Percentiles rank a stretch among this genome's conserved stretches.
Conservation (phyloP, 805 yeast species). For the Hanseniaspora nectarophila region DNA sequence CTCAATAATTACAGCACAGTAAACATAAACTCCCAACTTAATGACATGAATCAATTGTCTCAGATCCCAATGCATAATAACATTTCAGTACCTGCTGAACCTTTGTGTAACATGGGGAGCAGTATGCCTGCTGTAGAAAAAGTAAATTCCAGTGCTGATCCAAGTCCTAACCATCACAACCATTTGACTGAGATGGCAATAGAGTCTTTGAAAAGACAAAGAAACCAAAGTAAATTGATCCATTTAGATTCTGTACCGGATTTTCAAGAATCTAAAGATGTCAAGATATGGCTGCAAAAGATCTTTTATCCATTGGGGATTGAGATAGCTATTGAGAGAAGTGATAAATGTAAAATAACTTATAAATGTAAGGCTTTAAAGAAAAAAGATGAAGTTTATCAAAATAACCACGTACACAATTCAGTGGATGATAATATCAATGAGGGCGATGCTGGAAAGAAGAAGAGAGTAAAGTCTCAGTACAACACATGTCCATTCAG, state of each 20-base stretch:
- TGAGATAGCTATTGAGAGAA: slow-evolving; percentile 48
- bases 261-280: slow-evolving; percentile 36
- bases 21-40: not conserved
- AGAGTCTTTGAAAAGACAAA: slow-evolving; percentile 19
- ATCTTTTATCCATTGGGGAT: slow-evolving; percentile 40
- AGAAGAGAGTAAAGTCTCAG: slow-evolving; percentile 26
- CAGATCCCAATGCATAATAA: not conserved
- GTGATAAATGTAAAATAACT: slow-evolving; percentile 48
- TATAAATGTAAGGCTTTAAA: slow-evolving; percentile 45
- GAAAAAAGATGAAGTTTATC: slow-evolving; percentile 14
- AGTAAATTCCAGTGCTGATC: not conserved
- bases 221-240: slow-evolving; percentile 27
- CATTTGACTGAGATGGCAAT: slow-evolving; percentile 18
- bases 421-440: not conserved
- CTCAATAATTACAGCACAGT: not conserved
- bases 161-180: slow-evolving; percentile 11
- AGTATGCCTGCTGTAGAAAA: not conserved
- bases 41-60: not conserved
- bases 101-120: not conserved
- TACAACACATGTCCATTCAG: slow-evolving; percentile 48
- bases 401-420: slow-evolving; percentile 13
- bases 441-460: not conserved
- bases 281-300: slow-evolving; percentile 52
- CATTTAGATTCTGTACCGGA: slow-evolving; percentile 31
- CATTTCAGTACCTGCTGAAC: not conserved